Evolutionary conservation across 1,139 yeast species (phyloP).

Genomic region (Nakaseomyces nivariensis): DNA sequence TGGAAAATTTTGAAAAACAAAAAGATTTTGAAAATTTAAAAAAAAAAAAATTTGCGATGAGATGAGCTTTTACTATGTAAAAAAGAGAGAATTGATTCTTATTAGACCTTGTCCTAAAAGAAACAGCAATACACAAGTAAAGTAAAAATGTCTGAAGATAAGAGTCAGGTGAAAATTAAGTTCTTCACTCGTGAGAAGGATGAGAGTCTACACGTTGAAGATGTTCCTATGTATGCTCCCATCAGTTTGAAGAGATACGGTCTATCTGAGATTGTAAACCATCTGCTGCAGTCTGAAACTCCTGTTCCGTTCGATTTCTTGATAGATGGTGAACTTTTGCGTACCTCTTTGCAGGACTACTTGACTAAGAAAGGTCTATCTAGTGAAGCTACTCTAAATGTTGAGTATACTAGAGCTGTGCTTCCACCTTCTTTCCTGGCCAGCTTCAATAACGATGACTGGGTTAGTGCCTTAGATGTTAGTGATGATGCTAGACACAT

Average conservation of each 20-base stretch:
- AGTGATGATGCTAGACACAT: conserved; percentile 37
- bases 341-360: conserved; percentile 73
- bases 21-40: neutral
- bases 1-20: neutral
- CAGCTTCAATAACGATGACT: conserved; percentile 85
- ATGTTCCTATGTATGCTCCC: conserved; percentile 81
- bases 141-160: conserved; percentile 16
- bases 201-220: conserved; percentile 60
- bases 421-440: conserved; percentile 89
- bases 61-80: neutral
- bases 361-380: conserved; percentile 68
- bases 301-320: conserved; percentile 90
- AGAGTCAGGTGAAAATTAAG: conserved; percentile 58
- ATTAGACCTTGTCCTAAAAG: neutral
- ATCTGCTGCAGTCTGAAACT: conserved; percentile 49
- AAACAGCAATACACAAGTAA: neutral
- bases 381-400: conserved; percentile 64
- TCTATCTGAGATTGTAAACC: conserved; percentile 88
- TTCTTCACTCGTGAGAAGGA: conserved; percentile 84
- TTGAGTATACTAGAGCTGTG: conserved; percentile 87
- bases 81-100: neutral
- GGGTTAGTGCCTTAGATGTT: conserved; percentile 70
- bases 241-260: conserved; percentile 81
- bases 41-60: neutral
- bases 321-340: conserved; percentile 70